Evolutionary conservation across 1,284 basidiomycete species (phyloP).

Genomic region (Veloporphyrellus conicus): DNA sequence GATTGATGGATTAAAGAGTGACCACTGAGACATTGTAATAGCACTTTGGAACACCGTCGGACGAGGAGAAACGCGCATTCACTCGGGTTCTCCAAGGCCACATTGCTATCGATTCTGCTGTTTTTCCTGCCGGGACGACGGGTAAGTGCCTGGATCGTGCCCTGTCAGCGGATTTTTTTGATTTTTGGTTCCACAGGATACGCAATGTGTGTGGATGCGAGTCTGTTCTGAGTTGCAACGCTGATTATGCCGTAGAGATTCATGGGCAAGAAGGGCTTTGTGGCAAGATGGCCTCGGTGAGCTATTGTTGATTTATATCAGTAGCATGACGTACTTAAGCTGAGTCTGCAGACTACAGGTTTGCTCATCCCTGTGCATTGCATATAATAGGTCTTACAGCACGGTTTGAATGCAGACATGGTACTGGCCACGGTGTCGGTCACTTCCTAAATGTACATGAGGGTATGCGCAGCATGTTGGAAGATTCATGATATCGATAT

Average conservation of each 20-base stretch:
- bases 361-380: neutral
- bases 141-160: constrained; percentile 40
- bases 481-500: neutral
- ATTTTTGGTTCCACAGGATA: constrained; percentile 42
- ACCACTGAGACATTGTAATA: constrained; percentile 29
- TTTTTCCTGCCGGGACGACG: constrained; percentile 88
- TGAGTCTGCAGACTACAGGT: constrained; percentile 43
- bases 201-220: constrained; percentile 42
- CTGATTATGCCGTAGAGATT: constrained; percentile 54
- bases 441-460: constrained; percentile 93
- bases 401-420: constrained; percentile 50
- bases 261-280: constrained; percentile 77
- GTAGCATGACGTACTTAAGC: neutral
- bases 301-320: constrained; percentile 13
- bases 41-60: constrained; percentile 87
- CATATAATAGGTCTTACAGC: neutral
- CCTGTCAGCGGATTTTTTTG: neutral
- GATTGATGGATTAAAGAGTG: neutral
- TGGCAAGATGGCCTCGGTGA: constrained; percentile 90
- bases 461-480: constrained; percentile 35
- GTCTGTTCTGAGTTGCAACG: neutral
- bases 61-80: constrained; percentile 83
- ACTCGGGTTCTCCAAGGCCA: constrained; percentile 95
- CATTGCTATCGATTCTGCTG: constrained; percentile 81
- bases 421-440: constrained; percentile 93